Percentiles rank a stretch among this genome's conserved stretches.
Conservation (phyloP, 768 basidiomycete genomes). For the Serpula lacrymans region DNA sequence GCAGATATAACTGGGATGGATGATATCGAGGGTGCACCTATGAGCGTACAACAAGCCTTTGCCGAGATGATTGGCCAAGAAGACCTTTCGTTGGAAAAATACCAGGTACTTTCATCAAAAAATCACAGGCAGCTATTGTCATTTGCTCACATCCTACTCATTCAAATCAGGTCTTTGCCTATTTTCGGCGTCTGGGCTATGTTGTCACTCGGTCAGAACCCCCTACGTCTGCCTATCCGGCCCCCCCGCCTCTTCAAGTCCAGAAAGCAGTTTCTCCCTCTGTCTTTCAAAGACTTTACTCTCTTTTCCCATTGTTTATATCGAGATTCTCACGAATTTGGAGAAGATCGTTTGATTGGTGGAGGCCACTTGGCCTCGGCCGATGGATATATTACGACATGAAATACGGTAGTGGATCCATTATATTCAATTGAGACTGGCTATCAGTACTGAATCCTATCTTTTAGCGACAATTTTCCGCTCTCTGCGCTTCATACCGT, state of each 20-base stretch:
- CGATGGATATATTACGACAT: slow-evolving; percentile 48
- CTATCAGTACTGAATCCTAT: slow-evolving; percentile 4
- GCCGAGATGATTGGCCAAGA: slow-evolving; percentile 79
- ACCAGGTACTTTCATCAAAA: slow-evolving; percentile 57
- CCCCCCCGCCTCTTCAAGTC: slow-evolving; percentile 35
- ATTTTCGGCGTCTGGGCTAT: slow-evolving; percentile 90
- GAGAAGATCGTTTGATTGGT: slow-evolving; percentile 50
- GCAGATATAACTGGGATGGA: slow-evolving; percentile 28
- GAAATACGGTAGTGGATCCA: slow-evolving; percentile 44
- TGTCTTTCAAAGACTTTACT: slow-evolving; percentile 1
- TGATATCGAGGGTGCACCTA: slow-evolving; percentile 60
- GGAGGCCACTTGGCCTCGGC: slow-evolving; percentile 55
- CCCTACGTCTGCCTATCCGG: slow-evolving; percentile 52
- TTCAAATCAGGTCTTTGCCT: slow-evolving; percentile 74
- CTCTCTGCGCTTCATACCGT: slow-evolving; percentile 68
- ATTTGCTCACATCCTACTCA: neutral
- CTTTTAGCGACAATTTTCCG: slow-evolving; percentile 61
- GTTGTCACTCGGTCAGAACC: slow-evolving; percentile 73
- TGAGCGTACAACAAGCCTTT: slow-evolving; percentile 91
- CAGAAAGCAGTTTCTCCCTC: slow-evolving; percentile 4
- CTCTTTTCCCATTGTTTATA: slow-evolving; percentile 12
- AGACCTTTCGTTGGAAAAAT: slow-evolving; percentile 76
- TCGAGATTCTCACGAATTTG: slow-evolving; percentile 6
- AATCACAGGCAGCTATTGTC: neutral
- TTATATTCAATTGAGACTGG: slow-evolving; percentile 3